A percentile compares a stretch with the other conserved stretches of the same genome.
Conservation (phyloP, 768 basidiomycete genomes). For the Boletus sp. region DNA sequence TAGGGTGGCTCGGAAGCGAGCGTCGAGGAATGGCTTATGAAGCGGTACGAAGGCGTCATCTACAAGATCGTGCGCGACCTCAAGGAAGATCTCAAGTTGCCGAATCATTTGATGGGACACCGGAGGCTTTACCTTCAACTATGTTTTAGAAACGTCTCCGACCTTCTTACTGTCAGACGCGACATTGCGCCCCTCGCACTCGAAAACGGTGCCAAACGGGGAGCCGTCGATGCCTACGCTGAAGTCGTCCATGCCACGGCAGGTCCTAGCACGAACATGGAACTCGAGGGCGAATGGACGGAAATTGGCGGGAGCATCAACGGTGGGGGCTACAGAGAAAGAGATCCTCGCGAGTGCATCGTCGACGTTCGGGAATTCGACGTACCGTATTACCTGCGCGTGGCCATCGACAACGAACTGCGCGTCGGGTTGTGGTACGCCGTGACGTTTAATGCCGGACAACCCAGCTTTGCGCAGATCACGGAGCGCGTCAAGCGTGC, state of each 20-base stretch:
- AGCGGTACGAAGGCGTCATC: conserved; percentile 88
- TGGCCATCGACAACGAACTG: conserved; percentile 98
- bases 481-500: conserved; percentile 93
- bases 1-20: conserved; percentile 83
- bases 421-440: conserved; percentile 98
- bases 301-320: conserved; percentile 43
- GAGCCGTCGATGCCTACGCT: conserved; percentile 96
- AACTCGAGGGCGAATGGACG: conserved; percentile 63
- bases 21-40: conserved; percentile 94
- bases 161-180: conserved; percentile 82
- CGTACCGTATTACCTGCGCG: conserved; percentile 95
- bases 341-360: conserved; percentile 88
- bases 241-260: conserved; percentile 88
- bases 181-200: conserved; percentile 89
- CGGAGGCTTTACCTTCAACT: conserved; percentile 85
- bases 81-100: conserved; percentile 93
- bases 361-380: conserved; percentile 96
- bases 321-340: conserved; percentile 48
- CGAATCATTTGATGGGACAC: conserved; percentile 97
- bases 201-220: conserved; percentile 87
- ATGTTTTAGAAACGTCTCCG: conserved; percentile 89
- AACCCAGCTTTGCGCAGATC: conserved; percentile 69
- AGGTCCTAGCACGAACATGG: conserved; percentile 61
- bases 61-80: conserved; percentile 73
- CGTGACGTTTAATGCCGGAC: conserved; percentile 78